Evolutionary conservation across 495 filamentous ascomycete genomes (phyloP), one percentile per base, ranked within the genome.

Genomic region (Lepidopterella palustris): DNA sequence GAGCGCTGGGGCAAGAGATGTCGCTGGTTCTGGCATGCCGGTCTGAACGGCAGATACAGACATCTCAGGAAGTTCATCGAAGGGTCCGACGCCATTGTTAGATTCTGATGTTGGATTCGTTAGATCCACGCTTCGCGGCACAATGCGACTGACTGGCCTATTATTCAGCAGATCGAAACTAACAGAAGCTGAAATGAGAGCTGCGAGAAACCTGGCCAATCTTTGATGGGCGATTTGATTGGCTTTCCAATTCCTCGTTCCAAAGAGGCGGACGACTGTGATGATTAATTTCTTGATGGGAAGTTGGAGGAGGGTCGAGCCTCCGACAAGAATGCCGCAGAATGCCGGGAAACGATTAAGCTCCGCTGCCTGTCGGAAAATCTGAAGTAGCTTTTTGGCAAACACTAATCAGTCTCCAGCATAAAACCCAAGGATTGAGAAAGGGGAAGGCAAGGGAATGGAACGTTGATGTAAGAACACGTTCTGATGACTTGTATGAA

Each of bases 241-340:
- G 45, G 52, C 8, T 45, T 11, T 6, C 25, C 29, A 28, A 13
- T 24, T n/a, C 21, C 25, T 20, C 13, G 4, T 13, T 20, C 23
- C 27, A 35, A 57, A 9, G 5, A 48, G 20, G 35, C 18, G 57
- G 10, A 59, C 13, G 18, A 62, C 3, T n/a, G 11, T 13, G 20
- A 55, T n/a, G 11, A 72, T 29, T 11, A 69, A 52, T 5, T 10
- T 68, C 61, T 58, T 48, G 20, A 79, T 53, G 40, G 60, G 80
- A 15, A 60, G 18, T 45, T 87, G 84, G n/a, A 93, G 72, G 48
- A 91, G 63, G 15, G 87, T 89, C 59, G 85, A 89, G 27, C 88
- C 87, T 32, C 88, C 89, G 47, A 92, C 80, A 18, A 93, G 72
- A 15, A 78, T 72, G 10, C 82, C 92, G 73, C 91, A 95, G 69